Base-by-base conservation (phyloP, 257 asterid genomes). In the Capsicum baccatum region DNA sequence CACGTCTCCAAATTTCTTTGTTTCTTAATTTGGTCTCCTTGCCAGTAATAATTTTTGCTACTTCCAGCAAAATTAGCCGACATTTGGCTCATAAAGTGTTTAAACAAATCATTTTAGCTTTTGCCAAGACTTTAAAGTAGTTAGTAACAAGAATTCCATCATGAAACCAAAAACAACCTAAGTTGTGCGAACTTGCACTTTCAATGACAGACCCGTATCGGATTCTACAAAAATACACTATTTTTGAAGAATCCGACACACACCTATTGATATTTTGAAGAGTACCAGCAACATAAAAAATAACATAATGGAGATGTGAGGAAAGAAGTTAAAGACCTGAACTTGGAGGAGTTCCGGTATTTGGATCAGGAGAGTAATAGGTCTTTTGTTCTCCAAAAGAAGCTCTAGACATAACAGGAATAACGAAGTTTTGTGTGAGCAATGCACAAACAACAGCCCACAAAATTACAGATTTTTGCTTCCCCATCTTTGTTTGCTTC, bases 281-380 rank as follows among this genome's bases (percentile, higher is more conserved):
- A 39, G 44, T 2, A 3, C 44, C 5, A 39, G 4, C 44, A 39
- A 39, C 44, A 39, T 39, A 39, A 4, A 39, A 39, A 57, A 47
- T 44, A 39, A 37, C 6, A 56, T 8, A 17, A 3, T 15, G 59
- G 17, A 83, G 9, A n/a, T 39, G 39, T 67, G 71, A 33, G 9
- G 33, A 26, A 5, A 35, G 52, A 11, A 9, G 3, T 13, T 54
- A 56, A 4, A 57, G 21, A 90, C 97, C 94, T 71, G 92, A 35
- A 68, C 76, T 6, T 2, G 93, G 92, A 15, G 96, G 97, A 39
- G 86, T 85, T 55, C 89, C 86, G 0, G 90, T 69, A 62, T 47
- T 78, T 0, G 97, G 97, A 87, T 91, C 93, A 0, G 94, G 94
- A 82, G 86, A 79, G 74, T 87, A 89, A 90, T 91, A 92, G 85